Evolutionary conservation across 2,329 filamentous ascomycete species (phyloP), one percentile per base, ranked within the genome.

Genomic region (Dactylellina cionopaga): DNA sequence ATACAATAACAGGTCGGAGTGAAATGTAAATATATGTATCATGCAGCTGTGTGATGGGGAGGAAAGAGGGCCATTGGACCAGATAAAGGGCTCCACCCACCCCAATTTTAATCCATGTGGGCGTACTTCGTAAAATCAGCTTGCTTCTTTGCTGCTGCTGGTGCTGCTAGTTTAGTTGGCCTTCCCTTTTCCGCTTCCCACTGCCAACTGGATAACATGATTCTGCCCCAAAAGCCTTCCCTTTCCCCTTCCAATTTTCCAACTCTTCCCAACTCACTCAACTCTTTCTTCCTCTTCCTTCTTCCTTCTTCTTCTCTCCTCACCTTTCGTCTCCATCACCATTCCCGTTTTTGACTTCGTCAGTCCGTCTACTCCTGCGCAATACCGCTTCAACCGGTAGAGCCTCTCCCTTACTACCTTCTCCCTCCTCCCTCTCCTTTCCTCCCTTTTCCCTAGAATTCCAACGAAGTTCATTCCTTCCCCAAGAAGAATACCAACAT

Each of bases 391-490:
- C 37, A 31, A 43, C 51, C 69, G 69, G 54, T 60, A 47, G 22
- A 60, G 54, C 54, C 56, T 71, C 27, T 19, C 37, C 55, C 22
- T 47, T n/a, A 44, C 19, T 44, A 11, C 41, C 5, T 22, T 54
- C 60, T 24, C 29, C 47, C 13, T 60, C 44, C 13, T 17, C 17
- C 33, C 35, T 35, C 27, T 25, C 62, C 17, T 37, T 25, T 54
- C 44, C 55, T 49, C 52, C 51, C 49, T 43, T 43, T 49, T 27
- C 56, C 27, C 43, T 58, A 44, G 68, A 59, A 62, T 64, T 62
- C 69, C 41, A 64, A 59, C 29, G 55, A 19, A 46, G 49, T 73
- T 54, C 62, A 66, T 66, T 73, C 69, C 69, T 66, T 71, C 55
- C 29, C 37, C 25, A 22, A 60, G 27, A 60, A 55, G 49, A 47